These are phyloP conservation scores for Chlamydomonas sphaeroides DNA, from an alignment of 139 green algal genomes.

Conservation along the genomic window DNA sequence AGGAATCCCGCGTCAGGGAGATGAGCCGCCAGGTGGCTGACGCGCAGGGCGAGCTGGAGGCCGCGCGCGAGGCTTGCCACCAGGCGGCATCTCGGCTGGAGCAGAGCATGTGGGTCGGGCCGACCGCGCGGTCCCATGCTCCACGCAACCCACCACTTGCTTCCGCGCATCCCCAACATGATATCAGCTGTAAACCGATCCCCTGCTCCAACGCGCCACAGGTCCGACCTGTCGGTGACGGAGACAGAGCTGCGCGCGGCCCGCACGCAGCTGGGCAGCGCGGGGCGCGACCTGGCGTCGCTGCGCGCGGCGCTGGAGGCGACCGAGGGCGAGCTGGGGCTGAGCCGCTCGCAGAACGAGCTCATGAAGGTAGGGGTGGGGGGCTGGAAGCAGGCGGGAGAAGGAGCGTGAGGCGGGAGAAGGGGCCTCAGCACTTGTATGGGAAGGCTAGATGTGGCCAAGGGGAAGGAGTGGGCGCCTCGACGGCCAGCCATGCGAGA, in stretches of 20 bases:
- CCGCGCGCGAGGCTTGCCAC: neutral
- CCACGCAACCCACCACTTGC: neutral
- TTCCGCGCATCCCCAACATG: neutral
- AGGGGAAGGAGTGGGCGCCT: no score
- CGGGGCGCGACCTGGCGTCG: conserved; percentile 10
- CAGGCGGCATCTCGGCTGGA: conserved; percentile 2
- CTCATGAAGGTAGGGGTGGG: conserved; percentile 36
- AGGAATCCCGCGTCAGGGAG: neutral
- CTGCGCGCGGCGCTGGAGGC: conserved; percentile 22
- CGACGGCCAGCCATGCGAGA: no score
- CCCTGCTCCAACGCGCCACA: neutral
- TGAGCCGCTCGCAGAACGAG: conserved; percentile 50
- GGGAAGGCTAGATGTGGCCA: neutral
- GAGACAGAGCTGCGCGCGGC: conserved; percentile 37
- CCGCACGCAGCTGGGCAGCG: conserved; percentile 31
- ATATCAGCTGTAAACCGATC: no score
- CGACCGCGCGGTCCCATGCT: no score
- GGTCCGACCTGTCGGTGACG: conserved; percentile 37
- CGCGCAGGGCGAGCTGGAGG: conserved; percentile 13
- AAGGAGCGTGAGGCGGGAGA: no score
- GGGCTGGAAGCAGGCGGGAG: no score
- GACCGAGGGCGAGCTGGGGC: conserved; percentile 49
- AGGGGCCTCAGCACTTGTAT: no score
- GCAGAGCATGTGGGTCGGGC: conserved; percentile 26
- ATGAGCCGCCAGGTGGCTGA: neutral